These are phyloP conservation scores for Mortierella sp. DNA, from an alignment of 371 early-diverging fungal species.

Conservation along the genomic window DNA sequence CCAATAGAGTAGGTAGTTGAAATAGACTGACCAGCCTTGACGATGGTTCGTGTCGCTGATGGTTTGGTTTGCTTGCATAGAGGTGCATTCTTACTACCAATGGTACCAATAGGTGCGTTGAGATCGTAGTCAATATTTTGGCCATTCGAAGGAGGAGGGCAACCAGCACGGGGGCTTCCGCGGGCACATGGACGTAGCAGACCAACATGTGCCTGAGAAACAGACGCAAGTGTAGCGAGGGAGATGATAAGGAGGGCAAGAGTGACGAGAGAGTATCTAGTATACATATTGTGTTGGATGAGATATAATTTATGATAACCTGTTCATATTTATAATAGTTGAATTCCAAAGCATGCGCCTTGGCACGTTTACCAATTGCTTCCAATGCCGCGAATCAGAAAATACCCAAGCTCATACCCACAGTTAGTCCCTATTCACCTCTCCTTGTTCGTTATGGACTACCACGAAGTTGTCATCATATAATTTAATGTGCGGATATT, in stretches of 20 bases:
- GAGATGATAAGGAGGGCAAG: background rate
- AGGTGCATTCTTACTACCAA: background rate
- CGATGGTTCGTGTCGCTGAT: slow-evolving; percentile 6
- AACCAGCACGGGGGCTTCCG: slow-evolving; percentile 29
- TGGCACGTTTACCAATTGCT: too few species aligned
- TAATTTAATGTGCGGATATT: background rate
- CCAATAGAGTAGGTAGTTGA: slow-evolving; percentile 37
- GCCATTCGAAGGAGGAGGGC: slow-evolving; percentile 42
- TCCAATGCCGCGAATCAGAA: background rate
- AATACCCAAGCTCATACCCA: background rate
- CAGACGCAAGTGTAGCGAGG: background rate
- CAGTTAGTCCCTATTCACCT: background rate
- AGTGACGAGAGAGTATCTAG: slow-evolving; percentile 6
- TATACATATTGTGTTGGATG: background rate
- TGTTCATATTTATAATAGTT: background rate
- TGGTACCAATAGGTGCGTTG: slow-evolving; percentile 29
- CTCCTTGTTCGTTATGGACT: background rate
- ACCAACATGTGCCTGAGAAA: slow-evolving; percentile 40
- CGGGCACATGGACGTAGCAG: slow-evolving; percentile 41
- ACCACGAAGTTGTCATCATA: background rate
- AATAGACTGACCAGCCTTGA: slow-evolving; percentile 23
- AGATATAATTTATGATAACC: background rate
- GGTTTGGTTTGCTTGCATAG: slow-evolving; percentile 19
- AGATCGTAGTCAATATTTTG: slow-evolving; percentile 48
- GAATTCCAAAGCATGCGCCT: too few species aligned